These are phyloP conservation scores for Sugiyamaella chiloensis DNA, from an alignment of 805 yeast genomes.

Conservation along the genomic window DNA sequence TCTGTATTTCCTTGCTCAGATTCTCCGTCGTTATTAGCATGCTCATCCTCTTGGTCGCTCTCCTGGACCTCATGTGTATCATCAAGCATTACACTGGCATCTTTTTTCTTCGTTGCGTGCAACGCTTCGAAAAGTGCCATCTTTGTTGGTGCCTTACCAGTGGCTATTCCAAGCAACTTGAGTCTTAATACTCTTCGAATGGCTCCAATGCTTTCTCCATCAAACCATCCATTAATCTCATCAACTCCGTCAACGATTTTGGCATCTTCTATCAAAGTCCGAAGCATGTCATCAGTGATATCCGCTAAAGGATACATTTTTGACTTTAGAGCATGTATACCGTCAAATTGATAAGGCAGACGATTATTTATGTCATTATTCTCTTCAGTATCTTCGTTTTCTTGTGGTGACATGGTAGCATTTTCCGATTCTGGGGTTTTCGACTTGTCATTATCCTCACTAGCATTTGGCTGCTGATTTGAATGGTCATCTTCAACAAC, in stretches of 20 bases:
- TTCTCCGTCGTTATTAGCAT: slow-evolving; percentile 35
- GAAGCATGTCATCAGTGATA: slow-evolving; percentile 62
- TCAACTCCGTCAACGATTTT: slow-evolving; percentile 45
- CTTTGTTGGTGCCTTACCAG: slow-evolving; percentile 38
- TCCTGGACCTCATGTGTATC: too few relatives aligned
- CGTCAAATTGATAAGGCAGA: slow-evolving; percentile 58
- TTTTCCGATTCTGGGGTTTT: too few relatives aligned
- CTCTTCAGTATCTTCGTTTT: too few relatives aligned
- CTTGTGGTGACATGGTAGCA: too few relatives aligned
- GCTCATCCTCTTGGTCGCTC: too few relatives aligned
- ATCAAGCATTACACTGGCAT: too few relatives aligned
- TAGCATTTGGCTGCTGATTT: slow-evolving; percentile 27
- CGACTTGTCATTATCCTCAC: too few relatives aligned
- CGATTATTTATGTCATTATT: slow-evolving; percentile 32
- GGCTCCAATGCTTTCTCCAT: slow-evolving; percentile 55
- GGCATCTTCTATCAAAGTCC: slow-evolving; percentile 40
- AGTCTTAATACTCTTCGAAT: slow-evolving; percentile 69
- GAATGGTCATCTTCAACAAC: slow-evolving; percentile 29
- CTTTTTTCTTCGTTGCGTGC: background rate
- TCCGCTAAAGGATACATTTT: slow-evolving; percentile 79
- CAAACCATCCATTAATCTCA: slow-evolving; percentile 78
- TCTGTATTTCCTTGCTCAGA: slow-evolving; percentile 24
- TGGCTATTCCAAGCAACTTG: slow-evolving; percentile 58
- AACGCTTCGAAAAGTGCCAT: background rate
- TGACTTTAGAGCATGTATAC: slow-evolving; percentile 62